A percentile compares a stretch with the other conserved stretches of the same genome.
These are phyloP conservation scores for Penicillium sp. DNA, from an alignment of 2,329 filamentous ascomycete species.

Conservation along the genomic window DNA sequence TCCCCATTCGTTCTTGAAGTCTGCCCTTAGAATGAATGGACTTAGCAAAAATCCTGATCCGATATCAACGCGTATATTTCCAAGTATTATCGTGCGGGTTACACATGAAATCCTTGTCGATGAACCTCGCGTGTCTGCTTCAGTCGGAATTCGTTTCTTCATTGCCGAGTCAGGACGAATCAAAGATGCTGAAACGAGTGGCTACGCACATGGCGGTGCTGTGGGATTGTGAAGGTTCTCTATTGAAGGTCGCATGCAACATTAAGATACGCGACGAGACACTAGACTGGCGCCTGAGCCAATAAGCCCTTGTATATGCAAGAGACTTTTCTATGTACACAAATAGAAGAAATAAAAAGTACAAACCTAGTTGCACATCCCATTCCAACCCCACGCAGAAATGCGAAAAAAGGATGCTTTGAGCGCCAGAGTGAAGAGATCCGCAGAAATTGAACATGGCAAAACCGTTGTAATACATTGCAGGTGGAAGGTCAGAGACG, in stretches of 20 bases:
- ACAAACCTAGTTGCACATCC: slow-evolving; percentile 39
- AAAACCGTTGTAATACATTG: slow-evolving; percentile 39
- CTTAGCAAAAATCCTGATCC: too few relatives aligned
- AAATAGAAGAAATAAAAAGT: slow-evolving; percentile 32
- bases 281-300: slow-evolving; percentile 22
- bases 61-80: too few relatives aligned
- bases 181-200: background rate
- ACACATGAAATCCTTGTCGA: too few relatives aligned
- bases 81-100: too few relatives aligned
- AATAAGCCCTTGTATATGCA: slow-evolving; percentile 27
- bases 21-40: slow-evolving; percentile 7
- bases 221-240: slow-evolving; percentile 20
- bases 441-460: slow-evolving; percentile 23
- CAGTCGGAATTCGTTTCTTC: too few relatives aligned
- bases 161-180: too few relatives aligned
- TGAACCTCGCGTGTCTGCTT: too few relatives aligned
- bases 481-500: slow-evolving; percentile 27
- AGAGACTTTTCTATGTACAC: slow-evolving; percentile 42
- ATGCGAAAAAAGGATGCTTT: slow-evolving; percentile 39
- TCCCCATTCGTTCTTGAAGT: slow-evolving; percentile 9
- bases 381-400: slow-evolving; percentile 36
- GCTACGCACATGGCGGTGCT: too few relatives aligned
- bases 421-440: slow-evolving; percentile 44
- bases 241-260: slow-evolving; percentile 28
- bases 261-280: slow-evolving; percentile 29